Percentiles rank a stretch among this genome's conserved stretches.
phyloP scores from a whole-genome alignment of 176 grass and related monocot species.

The Ananas comosus region DNA sequence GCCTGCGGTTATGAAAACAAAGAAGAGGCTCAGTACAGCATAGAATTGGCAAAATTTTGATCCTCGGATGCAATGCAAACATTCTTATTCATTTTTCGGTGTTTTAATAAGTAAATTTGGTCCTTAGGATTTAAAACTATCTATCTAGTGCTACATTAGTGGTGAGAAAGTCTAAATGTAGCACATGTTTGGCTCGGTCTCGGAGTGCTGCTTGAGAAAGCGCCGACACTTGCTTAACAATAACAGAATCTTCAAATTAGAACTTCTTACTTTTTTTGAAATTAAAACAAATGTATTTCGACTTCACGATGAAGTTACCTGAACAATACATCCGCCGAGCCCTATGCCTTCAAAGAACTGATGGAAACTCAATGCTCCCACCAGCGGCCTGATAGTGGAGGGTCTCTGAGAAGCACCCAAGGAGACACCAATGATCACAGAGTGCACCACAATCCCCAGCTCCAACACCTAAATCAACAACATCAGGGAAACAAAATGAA shows the following conservation, averaged over 20 bases:
- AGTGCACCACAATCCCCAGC: conserved; percentile 88
- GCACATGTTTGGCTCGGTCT: too few relatives aligned
- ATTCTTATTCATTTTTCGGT: background rate
- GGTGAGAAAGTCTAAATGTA: too few relatives aligned
- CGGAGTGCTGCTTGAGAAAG: too few relatives aligned
- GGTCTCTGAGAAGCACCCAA: conserved; percentile 66
- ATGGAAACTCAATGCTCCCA: conserved; percentile 93
- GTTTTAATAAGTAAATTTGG: too few relatives aligned
- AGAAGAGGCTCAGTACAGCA: background rate
- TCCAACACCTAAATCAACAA: conserved; percentile 58
- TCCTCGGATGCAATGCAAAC: too few relatives aligned
- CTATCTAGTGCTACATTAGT: too few relatives aligned
- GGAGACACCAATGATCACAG: conserved; percentile 89
- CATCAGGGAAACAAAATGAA: conserved; percentile 8
- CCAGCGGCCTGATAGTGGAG: conserved; percentile 74
- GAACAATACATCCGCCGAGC: conserved; percentile 85
- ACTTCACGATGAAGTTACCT: conserved; percentile 28
- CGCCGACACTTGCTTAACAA: too few relatives aligned
- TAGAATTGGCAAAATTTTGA: background rate
- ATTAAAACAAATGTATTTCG: too few relatives aligned
- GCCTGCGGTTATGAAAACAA: conserved; percentile 40
- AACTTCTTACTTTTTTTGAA: too few relatives aligned
- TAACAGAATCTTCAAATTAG: too few relatives aligned
- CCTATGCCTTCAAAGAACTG: conserved; percentile 99
- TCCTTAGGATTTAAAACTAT: too few relatives aligned